Evolutionary conservation across 495 filamentous ascomycete genomes (phyloP).

Genomic region (Astrothelium subdiscretum): DNA sequence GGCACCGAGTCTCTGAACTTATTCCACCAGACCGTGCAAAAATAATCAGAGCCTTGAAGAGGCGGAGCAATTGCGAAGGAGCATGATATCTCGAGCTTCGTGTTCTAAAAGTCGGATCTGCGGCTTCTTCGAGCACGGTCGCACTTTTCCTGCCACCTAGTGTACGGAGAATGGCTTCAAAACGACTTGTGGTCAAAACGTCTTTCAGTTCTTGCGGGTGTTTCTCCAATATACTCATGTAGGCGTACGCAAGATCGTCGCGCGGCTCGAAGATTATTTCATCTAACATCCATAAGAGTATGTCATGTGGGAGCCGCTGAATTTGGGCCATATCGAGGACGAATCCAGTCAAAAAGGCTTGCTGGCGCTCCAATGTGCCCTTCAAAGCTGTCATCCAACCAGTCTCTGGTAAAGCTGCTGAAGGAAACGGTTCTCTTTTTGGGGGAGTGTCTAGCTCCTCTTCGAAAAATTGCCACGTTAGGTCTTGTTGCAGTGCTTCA

Average conservation of each 20-base stretch:
- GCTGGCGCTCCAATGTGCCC: slow-evolving; percentile 3
- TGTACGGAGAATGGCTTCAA: not conserved
- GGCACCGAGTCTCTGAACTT: not conserved
- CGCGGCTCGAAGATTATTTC: slow-evolving; percentile 9
- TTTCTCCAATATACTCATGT: slow-evolving; percentile 3
- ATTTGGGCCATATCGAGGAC: slow-evolving; percentile 6
- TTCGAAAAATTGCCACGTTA: slow-evolving; percentile 10
- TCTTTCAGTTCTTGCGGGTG: not conserved
- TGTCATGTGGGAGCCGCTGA: not conserved
- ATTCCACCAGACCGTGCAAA: not conserved
- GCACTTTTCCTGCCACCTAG: not conserved
- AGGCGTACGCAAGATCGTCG: slow-evolving; percentile 16
- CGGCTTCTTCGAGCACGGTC: not conserved
- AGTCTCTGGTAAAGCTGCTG: slow-evolving; percentile 3
- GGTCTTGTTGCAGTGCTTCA: slow-evolving; percentile 12
- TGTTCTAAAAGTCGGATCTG: not conserved
- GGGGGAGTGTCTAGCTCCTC: not conserved
- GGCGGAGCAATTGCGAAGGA: not conserved
- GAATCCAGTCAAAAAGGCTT: slow-evolving; percentile 16
- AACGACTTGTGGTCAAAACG: not conserved
- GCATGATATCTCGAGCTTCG: not conserved
- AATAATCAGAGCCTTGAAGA: not conserved
- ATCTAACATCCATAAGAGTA: slow-evolving; percentile 4
- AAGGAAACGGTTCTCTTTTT: slow-evolving; percentile 4
- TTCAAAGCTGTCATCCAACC: slow-evolving; percentile 4